These are phyloP conservation scores for Fraxinus ornus DNA, from an alignment of 305 asterid genomes.

Conservation along the genomic window DNA sequence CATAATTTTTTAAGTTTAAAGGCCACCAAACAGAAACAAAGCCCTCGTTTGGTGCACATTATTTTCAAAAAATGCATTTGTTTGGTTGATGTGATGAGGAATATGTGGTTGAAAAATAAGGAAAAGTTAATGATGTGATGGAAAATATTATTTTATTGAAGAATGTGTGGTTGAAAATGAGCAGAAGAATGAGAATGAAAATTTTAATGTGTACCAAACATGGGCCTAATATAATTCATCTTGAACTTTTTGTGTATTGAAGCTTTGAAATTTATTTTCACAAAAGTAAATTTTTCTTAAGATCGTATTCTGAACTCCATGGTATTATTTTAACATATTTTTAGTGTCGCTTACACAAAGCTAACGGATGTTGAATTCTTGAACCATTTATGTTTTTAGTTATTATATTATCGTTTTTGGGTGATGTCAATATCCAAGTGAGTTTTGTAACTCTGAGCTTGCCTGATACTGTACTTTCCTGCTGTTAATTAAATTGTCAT, in stretches of 20 bases:
- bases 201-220: too few species aligned
- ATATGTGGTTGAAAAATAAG: too few species aligned
- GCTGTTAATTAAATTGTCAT: background rate
- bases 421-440: conserved; percentile 5
- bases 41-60: too few species aligned
- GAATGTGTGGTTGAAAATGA: too few species aligned
- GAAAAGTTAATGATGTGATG: too few species aligned
- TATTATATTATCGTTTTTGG: background rate
- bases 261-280: background rate
- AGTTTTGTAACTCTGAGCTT: background rate
- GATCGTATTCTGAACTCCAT: conserved; percentile 14
- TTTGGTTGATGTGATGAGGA: too few species aligned
- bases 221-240: background rate
- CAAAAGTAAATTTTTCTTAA: background rate
- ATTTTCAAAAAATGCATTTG: too few species aligned
- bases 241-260: background rate
- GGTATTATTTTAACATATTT: background rate
- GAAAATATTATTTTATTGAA: too few species aligned
- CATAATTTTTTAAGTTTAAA: too few species aligned
- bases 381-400: background rate
- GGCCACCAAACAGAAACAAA: too few species aligned
- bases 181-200: too few species aligned
- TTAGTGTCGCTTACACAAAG: background rate
- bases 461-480: background rate
- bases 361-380: background rate